Base-by-base conservation (phyloP, 2,329 filamentous ascomycete species). In the Leptodontidium sp. region DNA sequence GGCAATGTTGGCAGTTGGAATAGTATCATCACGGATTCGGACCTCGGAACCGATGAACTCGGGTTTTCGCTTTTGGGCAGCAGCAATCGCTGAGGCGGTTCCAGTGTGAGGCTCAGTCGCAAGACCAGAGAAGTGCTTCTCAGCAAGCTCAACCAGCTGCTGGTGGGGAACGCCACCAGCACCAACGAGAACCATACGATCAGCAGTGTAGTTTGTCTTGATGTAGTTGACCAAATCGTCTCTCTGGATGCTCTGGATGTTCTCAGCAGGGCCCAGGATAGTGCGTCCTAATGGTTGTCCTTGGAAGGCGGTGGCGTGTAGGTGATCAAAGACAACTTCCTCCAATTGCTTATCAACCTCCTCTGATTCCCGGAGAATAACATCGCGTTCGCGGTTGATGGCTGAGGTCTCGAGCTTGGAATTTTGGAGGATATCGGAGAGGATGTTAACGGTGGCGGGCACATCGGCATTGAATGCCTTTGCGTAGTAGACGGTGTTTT, bases 331-430 rank as follows among this genome's bases (percentile, higher is more conserved):
- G 70, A 99, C 97, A 75, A 99, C 96, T 85, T 99, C 96, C 86
- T 99, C 97, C 69, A 98, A 87, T 86, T 98, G 95, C 90, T 99
- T 99, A 89, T 99, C 96, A 75, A 99, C 97, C 87, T 99, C 96
- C 85, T 99, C 96, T 78, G 97, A 96, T 85, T 99, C 96, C 79
- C 96, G 92, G 78, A 99, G 90, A 81, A 99, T 99, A 80, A 99
- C 97, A 84, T 98, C 95, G 81, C 96, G 92, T 87, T 99, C 96
- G 76, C 97, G 92, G 88, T 99, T 94, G 80, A 96, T 98, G 78
- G 96, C 95, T 68, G 88, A 85, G 79, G 90, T 85, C 85, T 99
- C 96, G 81, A 99, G 93, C 87, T 97, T 98, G 76, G 96, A 98
- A 90, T 99, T 97, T 84, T 98, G 96, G 72, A 99, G 93, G 81